Evolutionary conservation across 345 rosid species (phyloP).

Genomic region (Citrus hindsii): DNA sequence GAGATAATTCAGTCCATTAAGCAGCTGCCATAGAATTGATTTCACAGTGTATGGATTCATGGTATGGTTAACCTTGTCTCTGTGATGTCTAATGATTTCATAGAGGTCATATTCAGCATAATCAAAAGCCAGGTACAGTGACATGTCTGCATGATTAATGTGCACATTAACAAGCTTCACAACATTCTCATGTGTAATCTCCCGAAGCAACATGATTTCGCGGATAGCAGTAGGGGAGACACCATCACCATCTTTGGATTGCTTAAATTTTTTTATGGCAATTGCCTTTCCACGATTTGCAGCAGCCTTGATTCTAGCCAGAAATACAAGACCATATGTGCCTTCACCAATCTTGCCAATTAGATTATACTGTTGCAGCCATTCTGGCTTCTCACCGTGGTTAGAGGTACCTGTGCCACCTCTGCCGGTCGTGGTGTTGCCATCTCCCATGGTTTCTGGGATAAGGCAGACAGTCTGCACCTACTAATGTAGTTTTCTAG

Average conservation of each 20-base stretch:
- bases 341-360: conserved; percentile 99
- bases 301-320: conserved; percentile 73
- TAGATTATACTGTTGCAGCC: conserved; percentile 97
- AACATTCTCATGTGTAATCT: conserved; percentile 91
- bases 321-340: conserved; percentile 96
- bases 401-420: conserved; percentile 30
- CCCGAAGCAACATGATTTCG: conserved; percentile 96
- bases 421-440: conserved; percentile 27
- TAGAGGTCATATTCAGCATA: conserved; percentile 96
- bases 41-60: conserved; percentile 85
- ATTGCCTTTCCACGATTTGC: conserved; percentile 81
- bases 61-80: conserved; percentile 66
- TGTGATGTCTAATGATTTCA: conserved; percentile 89
- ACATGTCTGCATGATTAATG: conserved; percentile 94
- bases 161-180: conserved; percentile 98
- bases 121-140: conserved; percentile 92
- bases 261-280: conserved; percentile 98
- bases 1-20: conserved; percentile 92
- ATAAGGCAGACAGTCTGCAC: background rate
- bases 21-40: conserved; percentile 97
- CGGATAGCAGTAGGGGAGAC: conserved; percentile 99
- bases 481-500: background rate
- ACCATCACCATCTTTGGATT: conserved; percentile 99
- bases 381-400: conserved; percentile 75
- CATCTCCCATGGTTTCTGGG: conserved; percentile 53